A percentile compares a stretch with the other conserved stretches of the same genome.
phyloP scores from a whole-genome alignment of 192 early-diverging fungal species.

The Rhizoclosmatium globosum region DNA sequence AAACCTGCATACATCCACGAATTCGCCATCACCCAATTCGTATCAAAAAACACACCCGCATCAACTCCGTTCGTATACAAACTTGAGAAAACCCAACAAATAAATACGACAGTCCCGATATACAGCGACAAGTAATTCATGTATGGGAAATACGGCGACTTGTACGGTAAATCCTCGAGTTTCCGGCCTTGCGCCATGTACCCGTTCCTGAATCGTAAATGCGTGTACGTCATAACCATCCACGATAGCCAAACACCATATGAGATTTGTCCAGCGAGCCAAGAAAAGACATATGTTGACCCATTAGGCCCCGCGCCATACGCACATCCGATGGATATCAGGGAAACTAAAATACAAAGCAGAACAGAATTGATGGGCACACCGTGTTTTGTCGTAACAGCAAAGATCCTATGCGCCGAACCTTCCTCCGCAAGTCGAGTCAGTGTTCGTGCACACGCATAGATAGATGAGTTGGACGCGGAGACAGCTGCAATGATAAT shows the following conservation, averaged over 20 bases:
- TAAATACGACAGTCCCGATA: conserved; percentile 27
- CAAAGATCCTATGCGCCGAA: conserved; percentile 67
- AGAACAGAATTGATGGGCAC: conserved; percentile 69
- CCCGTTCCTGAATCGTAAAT: conserved; percentile 34
- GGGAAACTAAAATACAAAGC: conserved; percentile 13
- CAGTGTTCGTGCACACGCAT: conserved; percentile 74
- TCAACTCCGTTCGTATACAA: neutral
- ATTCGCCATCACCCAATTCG: conserved; percentile 21
- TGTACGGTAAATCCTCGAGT: conserved; percentile 32
- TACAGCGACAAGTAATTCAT: conserved; percentile 8
- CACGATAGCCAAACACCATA: conserved; percentile 26
- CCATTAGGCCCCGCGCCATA: conserved; percentile 33
- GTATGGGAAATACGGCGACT: conserved; percentile 32
- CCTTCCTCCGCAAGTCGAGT: conserved; percentile 69
- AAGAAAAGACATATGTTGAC: conserved; percentile 54
- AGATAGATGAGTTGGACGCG: conserved; percentile 82
- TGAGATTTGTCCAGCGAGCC: conserved; percentile 44
- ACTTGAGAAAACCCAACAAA: neutral
- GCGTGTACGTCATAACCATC: conserved; percentile 37
- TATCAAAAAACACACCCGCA: conserved; percentile 13
- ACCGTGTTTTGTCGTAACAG: conserved; percentile 55
- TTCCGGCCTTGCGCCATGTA: conserved; percentile 24
- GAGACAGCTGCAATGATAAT: conserved; percentile 74
- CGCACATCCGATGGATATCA: neutral
- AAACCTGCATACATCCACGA: conserved; percentile 23